These are phyloP conservation scores for Neonectria punicea DNA, from an alignment of 2,329 filamentous ascomycete species.

Conservation along the genomic window DNA sequence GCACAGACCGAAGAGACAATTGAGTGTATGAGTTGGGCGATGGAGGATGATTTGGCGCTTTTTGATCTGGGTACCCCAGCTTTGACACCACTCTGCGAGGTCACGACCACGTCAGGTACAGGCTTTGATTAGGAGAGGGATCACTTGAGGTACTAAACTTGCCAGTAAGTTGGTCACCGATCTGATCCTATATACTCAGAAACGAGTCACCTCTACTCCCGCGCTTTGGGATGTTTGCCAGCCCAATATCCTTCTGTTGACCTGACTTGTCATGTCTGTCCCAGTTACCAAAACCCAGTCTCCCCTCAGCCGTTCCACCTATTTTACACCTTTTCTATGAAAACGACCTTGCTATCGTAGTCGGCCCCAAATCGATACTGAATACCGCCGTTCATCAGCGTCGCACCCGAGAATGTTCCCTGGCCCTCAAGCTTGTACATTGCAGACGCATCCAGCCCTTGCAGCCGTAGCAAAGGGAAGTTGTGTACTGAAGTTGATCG, in stretches of 20 bases:
- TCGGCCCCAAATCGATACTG: conserved; percentile 63
- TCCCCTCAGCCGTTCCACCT: not conserved
- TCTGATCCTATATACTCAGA: not conserved
- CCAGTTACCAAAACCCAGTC: not conserved
- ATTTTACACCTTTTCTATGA: conserved; percentile 57
- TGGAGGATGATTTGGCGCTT: not conserved
- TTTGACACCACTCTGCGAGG: not conserved
- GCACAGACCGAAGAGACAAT: conserved; percentile 7
- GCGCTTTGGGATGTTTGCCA: not conserved
- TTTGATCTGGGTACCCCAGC: not conserved
- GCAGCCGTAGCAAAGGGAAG: conserved; percentile 63
- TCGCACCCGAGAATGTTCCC: conserved; percentile 64
- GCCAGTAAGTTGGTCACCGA: not conserved
- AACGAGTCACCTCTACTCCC: not conserved
- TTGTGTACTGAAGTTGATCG: conserved; percentile 60
- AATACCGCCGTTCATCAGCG: conserved; percentile 71
- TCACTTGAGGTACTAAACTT: not conserved
- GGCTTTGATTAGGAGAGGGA: not conserved
- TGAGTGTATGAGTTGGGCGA: not conserved
- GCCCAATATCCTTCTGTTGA: not conserved
- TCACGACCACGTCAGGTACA: not conserved
- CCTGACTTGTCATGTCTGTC: not conserved
- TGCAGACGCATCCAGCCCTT: conserved; percentile 65
- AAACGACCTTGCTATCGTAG: conserved; percentile 67
- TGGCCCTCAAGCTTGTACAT: conserved; percentile 65